These are phyloP conservation scores for Diplodia sapinea DNA, from an alignment of 2,329 filamentous ascomycete species.

Conservation along the genomic window DNA sequence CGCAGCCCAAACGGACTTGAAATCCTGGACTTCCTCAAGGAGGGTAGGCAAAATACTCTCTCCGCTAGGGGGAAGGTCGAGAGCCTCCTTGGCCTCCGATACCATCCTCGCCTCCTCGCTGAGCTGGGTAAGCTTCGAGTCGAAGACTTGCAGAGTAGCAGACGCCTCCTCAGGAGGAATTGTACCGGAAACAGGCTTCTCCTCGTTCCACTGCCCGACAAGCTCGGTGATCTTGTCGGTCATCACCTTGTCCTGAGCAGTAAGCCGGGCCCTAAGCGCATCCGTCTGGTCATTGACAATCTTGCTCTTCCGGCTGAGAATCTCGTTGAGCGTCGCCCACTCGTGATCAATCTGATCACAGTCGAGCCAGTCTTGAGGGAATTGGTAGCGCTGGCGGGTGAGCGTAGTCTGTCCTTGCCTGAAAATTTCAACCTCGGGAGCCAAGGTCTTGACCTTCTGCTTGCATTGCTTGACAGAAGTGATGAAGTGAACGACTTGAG, in stretches of 20 bases:
- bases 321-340: slow-evolving; percentile 92
- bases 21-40: slow-evolving; percentile 95
- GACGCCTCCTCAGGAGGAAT: slow-evolving; percentile 90
- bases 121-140: slow-evolving; percentile 81
- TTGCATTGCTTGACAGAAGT: slow-evolving; percentile 97
- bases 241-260: slow-evolving; percentile 90
- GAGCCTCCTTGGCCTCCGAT: slow-evolving; percentile 92
- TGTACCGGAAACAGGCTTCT: slow-evolving; percentile 94
- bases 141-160: slow-evolving; percentile 79
- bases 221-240: slow-evolving; percentile 86
- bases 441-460: slow-evolving; percentile 91
- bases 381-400: slow-evolving; percentile 89
- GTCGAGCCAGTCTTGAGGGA: slow-evolving; percentile 90
- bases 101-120: slow-evolving; percentile 92
- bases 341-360: slow-evolving; percentile 96
- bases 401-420: slow-evolving; percentile 93
- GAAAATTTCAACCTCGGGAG: slow-evolving; percentile 94
- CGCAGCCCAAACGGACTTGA: slow-evolving; percentile 97
- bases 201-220: slow-evolving; percentile 86
- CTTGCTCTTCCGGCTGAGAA: slow-evolving; percentile 89
- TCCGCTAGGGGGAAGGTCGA: slow-evolving; percentile 80
- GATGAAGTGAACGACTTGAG: slow-evolving; percentile 97
- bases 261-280: slow-evolving; percentile 90
- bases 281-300: slow-evolving; percentile 97
- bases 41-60: slow-evolving; percentile 85